Base-by-base conservation (phyloP, 1,284 basidiomycete species). In the Pseudomicrostroma phylloplanum region DNA sequence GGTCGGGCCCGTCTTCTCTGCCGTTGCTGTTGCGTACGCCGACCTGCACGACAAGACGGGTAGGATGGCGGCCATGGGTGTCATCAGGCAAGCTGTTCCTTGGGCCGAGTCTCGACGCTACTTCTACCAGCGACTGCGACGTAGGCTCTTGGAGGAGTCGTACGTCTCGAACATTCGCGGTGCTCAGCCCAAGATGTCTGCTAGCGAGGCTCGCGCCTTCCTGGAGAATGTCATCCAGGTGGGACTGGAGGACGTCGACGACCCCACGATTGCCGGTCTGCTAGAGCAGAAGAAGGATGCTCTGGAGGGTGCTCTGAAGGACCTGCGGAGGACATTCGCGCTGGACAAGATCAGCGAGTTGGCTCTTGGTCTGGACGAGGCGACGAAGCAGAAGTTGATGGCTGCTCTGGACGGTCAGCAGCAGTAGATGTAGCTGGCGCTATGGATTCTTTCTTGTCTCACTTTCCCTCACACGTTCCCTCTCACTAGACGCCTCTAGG, bases 21-120 rank as follows among this genome's bases (percentile, higher is more conserved):
- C 93, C 69, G 87, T 98, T 63, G 93, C 94, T 25, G 82, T 96
- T 67, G 84, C 96, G 57, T 98, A 96, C 77, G 94, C 93, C 56
- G 96, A 99, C 81, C 87, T 96, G 68, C 96, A 96, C 80, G 94
- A 93, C 81, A 90, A 92, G 61, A 86, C 88, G 53, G 93, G 92
- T 64, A 90, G 94, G 65, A 97, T 98, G 94, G 90, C 96, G 82
- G 93, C 93, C 30, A 97, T 97, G 82, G 93, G 92, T 19, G 80
- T 80, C 30, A 78, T 96, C 89, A 77, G 92, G 89, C 53, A 89
- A 85, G 75, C 84, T 86, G 39, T 86, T 85, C 64, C 70, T 11
- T 80, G 79, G 79, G 88, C 89, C 79, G 86, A 91, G 67, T 87
- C 92, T 55, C 88, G 94, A 67, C 70, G 72, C 67, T 86, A 89